Conservation (phyloP, 805 yeast species). For the Suhomyces tanzawaensis region DNA sequence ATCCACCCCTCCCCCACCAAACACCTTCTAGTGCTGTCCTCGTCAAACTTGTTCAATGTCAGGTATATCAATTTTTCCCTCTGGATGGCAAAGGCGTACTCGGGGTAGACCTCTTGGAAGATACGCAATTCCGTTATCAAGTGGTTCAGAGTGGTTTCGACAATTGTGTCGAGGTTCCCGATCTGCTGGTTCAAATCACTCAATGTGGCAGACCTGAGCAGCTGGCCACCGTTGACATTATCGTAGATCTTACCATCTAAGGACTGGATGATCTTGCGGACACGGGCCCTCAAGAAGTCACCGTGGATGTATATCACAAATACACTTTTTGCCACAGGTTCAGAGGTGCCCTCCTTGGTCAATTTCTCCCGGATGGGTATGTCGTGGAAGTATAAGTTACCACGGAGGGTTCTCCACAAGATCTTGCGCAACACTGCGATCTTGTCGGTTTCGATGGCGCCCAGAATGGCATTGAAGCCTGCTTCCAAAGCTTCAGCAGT, state of each 20-base stretch:
- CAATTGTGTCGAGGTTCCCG: conserved; percentile 32
- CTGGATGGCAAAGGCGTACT: conserved; percentile 35
- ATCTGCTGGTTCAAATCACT: conserved; percentile 32
- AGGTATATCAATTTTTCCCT: conserved; percentile 59
- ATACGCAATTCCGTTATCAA: conserved; percentile 36
- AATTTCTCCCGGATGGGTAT: conserved; percentile 28
- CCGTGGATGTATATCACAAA: conserved; percentile 43
- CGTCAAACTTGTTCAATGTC: conserved; percentile 63
- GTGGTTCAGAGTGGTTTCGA: conserved; percentile 33
- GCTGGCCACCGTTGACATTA: conserved; percentile 32
- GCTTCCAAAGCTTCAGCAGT: conserved; percentile 19
- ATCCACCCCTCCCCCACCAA: conserved; percentile 76
- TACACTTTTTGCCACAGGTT: conserved; percentile 30
- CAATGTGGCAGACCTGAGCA: conserved; percentile 23
- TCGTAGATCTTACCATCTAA: conserved; percentile 39
- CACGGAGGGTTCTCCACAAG: conserved; percentile 43
- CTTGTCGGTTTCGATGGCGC: conserved; percentile 34
- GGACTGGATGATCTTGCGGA: conserved; percentile 34
- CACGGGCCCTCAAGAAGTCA: conserved; percentile 33
- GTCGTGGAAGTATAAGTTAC: conserved; percentile 41
- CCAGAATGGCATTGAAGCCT: conserved; percentile 34
- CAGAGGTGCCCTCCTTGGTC: conserved; percentile 13
- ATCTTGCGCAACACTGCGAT: conserved; percentile 38
- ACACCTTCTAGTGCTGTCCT: conserved; percentile 63
- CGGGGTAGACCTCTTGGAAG: conserved; percentile 34